Percentiles rank a stretch among this genome's conserved stretches.
Conservation (phyloP, 2,329 filamentous ascomycete genomes). For the Diaporthe sp. region DNA sequence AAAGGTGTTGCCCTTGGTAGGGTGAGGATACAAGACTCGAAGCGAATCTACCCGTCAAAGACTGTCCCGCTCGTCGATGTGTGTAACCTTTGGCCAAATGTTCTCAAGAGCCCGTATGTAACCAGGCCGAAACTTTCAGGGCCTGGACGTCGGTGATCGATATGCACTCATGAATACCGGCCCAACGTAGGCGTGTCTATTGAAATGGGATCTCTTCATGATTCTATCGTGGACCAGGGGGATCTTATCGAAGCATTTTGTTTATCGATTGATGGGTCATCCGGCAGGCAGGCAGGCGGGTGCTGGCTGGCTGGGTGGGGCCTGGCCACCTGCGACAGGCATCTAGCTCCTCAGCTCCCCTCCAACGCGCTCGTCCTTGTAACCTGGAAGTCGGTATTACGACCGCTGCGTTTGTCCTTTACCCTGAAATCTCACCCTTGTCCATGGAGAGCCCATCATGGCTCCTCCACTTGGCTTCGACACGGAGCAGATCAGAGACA, state of each 20-base stretch:
- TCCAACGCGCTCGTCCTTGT: slow-evolving; percentile 3
- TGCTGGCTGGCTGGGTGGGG: not conserved
- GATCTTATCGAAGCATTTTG: slow-evolving; percentile 18
- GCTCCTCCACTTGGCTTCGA: slow-evolving; percentile 79
- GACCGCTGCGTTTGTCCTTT: slow-evolving; percentile 2
- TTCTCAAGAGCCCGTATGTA: not conserved
- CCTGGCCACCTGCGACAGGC: slow-evolving; percentile 12
- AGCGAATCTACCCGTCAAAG: not conserved
- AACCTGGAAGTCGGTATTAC: not conserved
- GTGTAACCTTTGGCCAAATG: not conserved
- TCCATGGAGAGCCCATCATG: slow-evolving; percentile 72
- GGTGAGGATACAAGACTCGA: not conserved
- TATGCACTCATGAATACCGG: not conserved
- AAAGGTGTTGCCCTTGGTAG: not conserved
- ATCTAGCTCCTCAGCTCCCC: slow-evolving; percentile 14
- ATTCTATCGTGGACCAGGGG: not conserved
- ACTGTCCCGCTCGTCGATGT: not conserved
- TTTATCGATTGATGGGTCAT: slow-evolving; percentile 5
- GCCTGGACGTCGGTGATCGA: too few species aligned
- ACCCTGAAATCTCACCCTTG: slow-evolving; percentile 30
- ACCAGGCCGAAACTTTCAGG: not conserved
- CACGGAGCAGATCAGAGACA: slow-evolving; percentile 81
- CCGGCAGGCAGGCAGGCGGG: slow-evolving; percentile 34
- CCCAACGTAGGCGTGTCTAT: not conserved
- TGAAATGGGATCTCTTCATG: too few species aligned